Conservation (phyloP, 495 filamentous ascomycete genomes). For the Melanomma pulvis-pyrius region DNA sequence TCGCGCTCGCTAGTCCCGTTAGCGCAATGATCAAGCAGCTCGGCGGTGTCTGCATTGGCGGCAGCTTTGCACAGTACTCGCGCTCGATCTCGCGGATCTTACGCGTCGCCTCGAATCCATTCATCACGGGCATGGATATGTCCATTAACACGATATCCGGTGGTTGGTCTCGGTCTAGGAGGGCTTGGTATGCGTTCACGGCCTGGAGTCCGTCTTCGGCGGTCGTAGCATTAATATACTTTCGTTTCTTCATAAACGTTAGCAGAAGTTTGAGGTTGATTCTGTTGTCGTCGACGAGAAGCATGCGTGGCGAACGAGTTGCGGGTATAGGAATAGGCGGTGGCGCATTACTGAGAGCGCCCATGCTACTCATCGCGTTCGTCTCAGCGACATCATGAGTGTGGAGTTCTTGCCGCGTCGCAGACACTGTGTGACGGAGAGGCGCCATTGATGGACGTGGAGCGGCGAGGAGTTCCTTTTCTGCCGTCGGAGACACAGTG, state of each 20-base stretch:
- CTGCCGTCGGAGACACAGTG: conserved; percentile 3
- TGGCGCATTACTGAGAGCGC: background rate
- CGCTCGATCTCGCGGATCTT: conserved; percentile 24
- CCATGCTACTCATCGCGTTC: background rate
- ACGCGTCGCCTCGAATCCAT: conserved; percentile 33
- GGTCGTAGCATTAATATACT: conserved; percentile 9
- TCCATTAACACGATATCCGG: conserved; percentile 38
- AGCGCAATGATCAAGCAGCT: conserved; percentile 28
- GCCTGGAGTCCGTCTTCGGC: conserved; percentile 34
- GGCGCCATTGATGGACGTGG: background rate
- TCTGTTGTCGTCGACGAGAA: conserved; percentile 38
- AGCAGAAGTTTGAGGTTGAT: conserved; percentile 37
- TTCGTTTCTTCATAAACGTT: conserved; percentile 25
- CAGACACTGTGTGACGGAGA: background rate
- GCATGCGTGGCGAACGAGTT: conserved; percentile 22
- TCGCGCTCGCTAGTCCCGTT: conserved; percentile 28
- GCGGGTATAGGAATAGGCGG: background rate
- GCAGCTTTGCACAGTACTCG: background rate
- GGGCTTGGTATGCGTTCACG: conserved; percentile 12
- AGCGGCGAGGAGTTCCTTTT: background rate
- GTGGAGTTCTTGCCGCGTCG: background rate
- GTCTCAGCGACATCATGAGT: conserved; percentile 3
- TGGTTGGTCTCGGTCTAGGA: conserved; percentile 9
- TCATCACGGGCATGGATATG: conserved; percentile 41
- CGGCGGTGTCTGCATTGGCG: background rate